A percentile compares a stretch with the other conserved stretches of the same genome.
phyloP scores from a whole-genome alignment of 768 basidiomycete genomes.

The Kwoniella newhampshirensis region DNA sequence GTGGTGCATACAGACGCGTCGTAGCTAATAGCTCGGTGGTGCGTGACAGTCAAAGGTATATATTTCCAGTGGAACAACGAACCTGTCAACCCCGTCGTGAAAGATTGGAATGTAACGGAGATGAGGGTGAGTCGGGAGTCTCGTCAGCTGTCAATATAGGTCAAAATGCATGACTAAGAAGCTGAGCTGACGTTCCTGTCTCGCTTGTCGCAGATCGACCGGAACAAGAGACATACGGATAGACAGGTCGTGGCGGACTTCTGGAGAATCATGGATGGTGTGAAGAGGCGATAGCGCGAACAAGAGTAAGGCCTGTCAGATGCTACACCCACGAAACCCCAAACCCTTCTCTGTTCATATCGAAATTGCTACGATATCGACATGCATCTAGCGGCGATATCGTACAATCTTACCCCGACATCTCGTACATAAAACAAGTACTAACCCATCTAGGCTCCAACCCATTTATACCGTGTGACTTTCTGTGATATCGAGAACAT shows the following conservation, averaged over 20 bases:
- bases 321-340: not conserved
- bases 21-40: not conserved
- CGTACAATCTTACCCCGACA: no score
- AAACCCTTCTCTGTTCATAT: not conserved
- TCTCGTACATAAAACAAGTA: no score
- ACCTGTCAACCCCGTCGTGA: slow-evolving; percentile 79
- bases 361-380: no score
- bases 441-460: slow-evolving; percentile 20
- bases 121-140: slow-evolving; percentile 65
- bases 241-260: slow-evolving; percentile 93
- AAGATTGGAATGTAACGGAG: slow-evolving; percentile 96
- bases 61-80: slow-evolving; percentile 95
- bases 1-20: not conserved
- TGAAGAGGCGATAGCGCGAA: slow-evolving; percentile 28
- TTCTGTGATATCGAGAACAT: slow-evolving; percentile 10
- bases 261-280: slow-evolving; percentile 79
- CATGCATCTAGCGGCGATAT: no score
- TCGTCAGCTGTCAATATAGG: not conserved
- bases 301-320: not conserved
- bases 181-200: not conserved
- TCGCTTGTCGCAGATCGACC: slow-evolving; percentile 76
- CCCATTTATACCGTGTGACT: slow-evolving; percentile 41
- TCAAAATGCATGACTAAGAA: no score
- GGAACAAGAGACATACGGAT: slow-evolving; percentile 83
- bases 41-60: slow-evolving; percentile 84